Conservation (phyloP, 768 basidiomycete species). For the Mycena polygramma region DNA sequence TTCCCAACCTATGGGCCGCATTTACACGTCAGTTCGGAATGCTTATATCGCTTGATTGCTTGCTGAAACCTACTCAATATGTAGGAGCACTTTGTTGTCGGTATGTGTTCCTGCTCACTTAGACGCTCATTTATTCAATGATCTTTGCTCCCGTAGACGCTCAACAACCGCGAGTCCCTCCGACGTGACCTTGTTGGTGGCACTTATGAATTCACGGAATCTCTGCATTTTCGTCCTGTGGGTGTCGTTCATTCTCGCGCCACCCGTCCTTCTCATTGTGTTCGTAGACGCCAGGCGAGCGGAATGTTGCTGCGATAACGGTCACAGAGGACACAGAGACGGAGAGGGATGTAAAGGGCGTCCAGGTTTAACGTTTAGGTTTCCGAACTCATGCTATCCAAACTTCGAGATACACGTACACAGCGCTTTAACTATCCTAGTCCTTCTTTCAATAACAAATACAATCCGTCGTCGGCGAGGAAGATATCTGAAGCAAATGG, state of each 20-base stretch:
- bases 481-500: no score
- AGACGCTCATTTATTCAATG: background rate
- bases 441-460: no score
- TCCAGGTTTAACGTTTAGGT: no score
- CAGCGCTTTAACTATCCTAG: no score
- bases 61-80: background rate
- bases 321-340: no score
- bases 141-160: background rate
- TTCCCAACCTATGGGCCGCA: constrained; percentile 7
- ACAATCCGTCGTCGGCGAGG: no score
- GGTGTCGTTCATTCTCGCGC: background rate
- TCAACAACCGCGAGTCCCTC: constrained; percentile 4
- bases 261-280: no score
- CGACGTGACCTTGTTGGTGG: background rate
- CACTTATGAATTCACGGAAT: background rate
- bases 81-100: background rate
- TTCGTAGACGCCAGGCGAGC: no score
- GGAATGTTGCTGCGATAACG: no score
- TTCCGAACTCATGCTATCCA: no score
- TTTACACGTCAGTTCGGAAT: background rate
- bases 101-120: background rate
- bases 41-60: background rate
- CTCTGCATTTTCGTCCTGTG: background rate
- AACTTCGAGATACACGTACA: no score
- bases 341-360: no score